Percentiles rank a stretch among this genome's conserved stretches.
phyloP scores from a whole-genome alignment of 306 rosid species.

The Arachis hypogaea region DNA sequence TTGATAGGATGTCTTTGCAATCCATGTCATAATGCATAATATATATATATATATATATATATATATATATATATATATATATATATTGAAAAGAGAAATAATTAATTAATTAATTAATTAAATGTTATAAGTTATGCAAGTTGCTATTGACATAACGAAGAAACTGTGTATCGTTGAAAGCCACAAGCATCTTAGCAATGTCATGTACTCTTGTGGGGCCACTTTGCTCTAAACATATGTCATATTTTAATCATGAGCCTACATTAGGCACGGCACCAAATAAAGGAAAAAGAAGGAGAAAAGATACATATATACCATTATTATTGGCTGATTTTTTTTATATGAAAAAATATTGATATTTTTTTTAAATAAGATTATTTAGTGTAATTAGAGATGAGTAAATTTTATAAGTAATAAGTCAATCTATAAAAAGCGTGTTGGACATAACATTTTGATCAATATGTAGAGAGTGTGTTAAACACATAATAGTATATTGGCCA shows the following conservation, averaged over 20 bases:
- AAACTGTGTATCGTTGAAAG: constrained; percentile 23
- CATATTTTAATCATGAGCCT: constrained; percentile 22
- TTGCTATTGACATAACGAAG: constrained; percentile 26
- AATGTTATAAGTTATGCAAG: constrained; percentile 18
- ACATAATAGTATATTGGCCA: no score
- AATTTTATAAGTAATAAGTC: no score
- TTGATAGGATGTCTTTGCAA: background rate
- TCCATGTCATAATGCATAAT: constrained; percentile 15
- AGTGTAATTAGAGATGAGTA: no score
- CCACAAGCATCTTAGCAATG: constrained; percentile 15
- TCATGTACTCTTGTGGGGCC: constrained; percentile 30
- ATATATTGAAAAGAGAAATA: background rate
- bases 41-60: constrained; percentile 16
- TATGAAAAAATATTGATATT: no score
- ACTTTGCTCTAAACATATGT: background rate
- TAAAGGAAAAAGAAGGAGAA: background rate
- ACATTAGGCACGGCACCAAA: background rate
- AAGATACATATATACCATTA: no score
- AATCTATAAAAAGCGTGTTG: no score
- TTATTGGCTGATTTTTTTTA: no score
- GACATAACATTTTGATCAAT: no score
- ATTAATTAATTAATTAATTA: no score
- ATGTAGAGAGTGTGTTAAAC: no score
- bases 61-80: background rate
- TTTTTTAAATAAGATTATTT: no score